Evolutionary conservation across 164 flowering plant species (phyloP), one percentile per base, ranked within the genome.

Genomic region (Aristolochia fimbriata): DNA sequence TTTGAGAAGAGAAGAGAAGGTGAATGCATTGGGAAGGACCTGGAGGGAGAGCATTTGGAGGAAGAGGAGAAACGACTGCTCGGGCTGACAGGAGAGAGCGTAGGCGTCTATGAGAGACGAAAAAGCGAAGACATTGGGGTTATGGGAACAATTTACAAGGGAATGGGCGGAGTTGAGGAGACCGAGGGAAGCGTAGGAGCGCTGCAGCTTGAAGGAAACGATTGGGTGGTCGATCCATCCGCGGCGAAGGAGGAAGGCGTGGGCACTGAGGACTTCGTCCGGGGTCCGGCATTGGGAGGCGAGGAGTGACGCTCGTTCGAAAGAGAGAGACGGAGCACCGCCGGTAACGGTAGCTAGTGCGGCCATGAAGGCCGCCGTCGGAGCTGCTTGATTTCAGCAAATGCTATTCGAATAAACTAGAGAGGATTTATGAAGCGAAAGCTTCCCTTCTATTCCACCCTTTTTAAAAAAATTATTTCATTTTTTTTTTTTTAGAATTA

Each of bases 201-300:
- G 84, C 41, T 80, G 96, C 70, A 87, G 96, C 76, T 87, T 86
- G 81, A 86, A 82, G 67, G 67, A 75, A 19, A 86, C 48, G 57
- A 76, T 62, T 33, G 80, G 79, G 80, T 84, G 63, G 43, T 58
- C 62, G 43, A 77, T 64, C 51, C 76, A 75, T 56, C 77, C 76
- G 61, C 75, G 79, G 41, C 85, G 85, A 73, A 85, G 74, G 57
- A 84, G 68, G 24, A 64, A 75, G 2, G 91, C 97, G 73, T 90
- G 97, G 77, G 80, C 67, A 68, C 81, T 88, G 59, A 64, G 83
- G 15, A 76, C 64, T 47, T 83, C 80, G 59, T 51, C 27, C 55
- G 78, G 33, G 65, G 82, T 62, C 64, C 74, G 76, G 61, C 83
- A 74, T 50, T 66, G 70, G 64, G 79, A 81, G 61, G 85, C 69